Evolutionary conservation across 2,329 filamentous ascomycete species (phyloP), one percentile per base, ranked within the genome.

Genomic region (Fusarium coffeatum): DNA sequence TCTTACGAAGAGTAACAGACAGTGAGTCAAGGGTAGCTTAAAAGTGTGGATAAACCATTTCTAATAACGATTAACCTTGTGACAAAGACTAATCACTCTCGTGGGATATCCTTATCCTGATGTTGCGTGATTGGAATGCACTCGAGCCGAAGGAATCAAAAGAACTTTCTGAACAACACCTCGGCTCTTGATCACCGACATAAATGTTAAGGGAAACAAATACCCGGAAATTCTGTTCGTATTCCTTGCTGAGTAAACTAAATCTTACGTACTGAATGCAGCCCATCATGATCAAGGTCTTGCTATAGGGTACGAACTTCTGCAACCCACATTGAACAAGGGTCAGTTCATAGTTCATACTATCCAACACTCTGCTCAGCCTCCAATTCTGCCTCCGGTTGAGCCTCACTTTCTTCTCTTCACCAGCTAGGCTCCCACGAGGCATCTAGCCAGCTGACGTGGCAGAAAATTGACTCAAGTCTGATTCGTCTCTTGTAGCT

Each of bases 371-470:
- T 25, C n/a, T 23, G 47, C 27, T 55, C 45, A 42, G 55, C 51
- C 60, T 43, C 50, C 32, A 32, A 37, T 47, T 69, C 65, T 66
- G 66, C 65, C 65, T 66, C 37, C n/a, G 28, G 41, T 70, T 58
- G 62, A 69, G 66, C 67, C 61, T 69, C 66, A 69, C 68, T 20
- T 53, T 41, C 34, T 34, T 16, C 28, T 51, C 8, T 30, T 41
- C 30, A 34, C 2, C 13, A n/a, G 10, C 41, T 20, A 60, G 67
- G 47, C 55, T 68, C 41, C 30, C 49, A 6, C 40, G n/a, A 61
- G 64, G 50, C 66, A 65, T 60, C 37, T 59, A 48, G 23, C 28
- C 49, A 60, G 70, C 69, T 71, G 69, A 74, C 72, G 68, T 73
- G 72, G 68, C 72, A 57, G 34, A 30, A 18, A 46, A 41, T 53